Evolutionary conservation across 495 filamentous ascomycete species (phyloP).

Genomic region (Trichoderma gamsii): DNA sequence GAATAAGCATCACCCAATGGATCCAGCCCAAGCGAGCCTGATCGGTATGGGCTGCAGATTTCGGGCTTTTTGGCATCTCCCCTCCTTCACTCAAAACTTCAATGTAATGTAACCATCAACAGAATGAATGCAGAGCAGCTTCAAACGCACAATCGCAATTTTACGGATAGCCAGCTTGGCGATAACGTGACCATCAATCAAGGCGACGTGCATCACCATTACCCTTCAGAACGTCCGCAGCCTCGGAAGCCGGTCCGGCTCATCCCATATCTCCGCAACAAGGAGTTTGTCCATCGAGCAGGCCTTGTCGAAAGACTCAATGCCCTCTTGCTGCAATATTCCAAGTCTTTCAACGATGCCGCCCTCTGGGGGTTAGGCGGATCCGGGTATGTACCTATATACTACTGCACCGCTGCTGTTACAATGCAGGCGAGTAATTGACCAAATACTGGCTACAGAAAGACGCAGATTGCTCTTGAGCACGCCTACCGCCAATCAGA

Average conservation of each 20-base stretch:
- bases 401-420: too few species aligned
- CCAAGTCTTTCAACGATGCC: neutral
- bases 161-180: neutral
- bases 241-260: neutral
- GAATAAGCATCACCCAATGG: neutral
- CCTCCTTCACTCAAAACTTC: neutral
- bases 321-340: neutral
- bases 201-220: neutral
- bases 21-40: neutral
- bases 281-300: neutral
- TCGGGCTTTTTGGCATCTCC: neutral
- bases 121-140: neutral
- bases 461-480: constrained; percentile 13
- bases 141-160: neutral
- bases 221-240: neutral
- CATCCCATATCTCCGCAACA: neutral
- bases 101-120: neutral
- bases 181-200: neutral
- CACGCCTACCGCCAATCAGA: constrained; percentile 23
- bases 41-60: neutral
- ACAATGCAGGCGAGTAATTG: too few species aligned
- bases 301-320: neutral
- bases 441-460: too few species aligned
- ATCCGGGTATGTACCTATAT: constrained; percentile 1
- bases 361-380: constrained; percentile 15